Percentiles rank a stretch among this genome's conserved stretches.
Evolutionary conservation across 2,329 filamentous ascomycete genomes (phyloP).

Genomic region (Byssothecium circinans): DNA sequence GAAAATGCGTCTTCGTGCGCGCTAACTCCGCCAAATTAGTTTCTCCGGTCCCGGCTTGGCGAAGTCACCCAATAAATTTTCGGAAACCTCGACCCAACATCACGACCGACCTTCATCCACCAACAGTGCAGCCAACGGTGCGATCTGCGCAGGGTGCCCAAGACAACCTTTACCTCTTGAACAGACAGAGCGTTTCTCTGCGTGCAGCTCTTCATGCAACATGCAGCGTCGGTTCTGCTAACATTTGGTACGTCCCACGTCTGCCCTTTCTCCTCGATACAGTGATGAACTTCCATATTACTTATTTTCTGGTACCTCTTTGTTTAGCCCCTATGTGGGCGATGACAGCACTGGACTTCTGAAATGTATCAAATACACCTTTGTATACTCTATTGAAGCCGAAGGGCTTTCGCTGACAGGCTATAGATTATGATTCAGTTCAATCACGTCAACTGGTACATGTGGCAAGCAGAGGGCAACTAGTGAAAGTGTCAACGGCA

Average conservation of each 20-base stretch:
- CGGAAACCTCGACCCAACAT: conserved; percentile 4
- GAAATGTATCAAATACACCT: conserved; percentile 16
- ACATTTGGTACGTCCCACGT: conserved; percentile 32
- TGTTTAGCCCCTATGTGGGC: conserved; percentile 64
- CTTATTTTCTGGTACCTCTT: conserved; percentile 56
- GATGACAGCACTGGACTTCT: conserved; percentile 45
- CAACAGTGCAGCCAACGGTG: background rate
- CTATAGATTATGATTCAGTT: background rate
- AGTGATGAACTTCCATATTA: conserved; percentile 70
- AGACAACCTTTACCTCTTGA: background rate
- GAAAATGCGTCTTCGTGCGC: conserved; percentile 8
- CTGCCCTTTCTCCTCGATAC: conserved; percentile 14
- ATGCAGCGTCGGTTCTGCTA: conserved; percentile 8
- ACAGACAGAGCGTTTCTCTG: background rate
- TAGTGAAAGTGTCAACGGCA: background rate
- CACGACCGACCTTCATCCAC: background rate
- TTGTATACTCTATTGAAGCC: background rate
- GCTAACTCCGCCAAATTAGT: conserved; percentile 28
- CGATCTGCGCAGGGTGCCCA: too few species aligned
- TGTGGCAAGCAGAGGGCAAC: background rate
- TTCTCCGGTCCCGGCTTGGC: conserved; percentile 18
- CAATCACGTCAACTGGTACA: too few species aligned
- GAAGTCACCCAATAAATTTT: conserved; percentile 7
- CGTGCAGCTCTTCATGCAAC: background rate
- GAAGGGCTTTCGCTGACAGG: background rate